phyloP scores from a whole-genome alignment of 2,329 filamentous ascomycete species.

The Talaromyces sp. region DNA sequence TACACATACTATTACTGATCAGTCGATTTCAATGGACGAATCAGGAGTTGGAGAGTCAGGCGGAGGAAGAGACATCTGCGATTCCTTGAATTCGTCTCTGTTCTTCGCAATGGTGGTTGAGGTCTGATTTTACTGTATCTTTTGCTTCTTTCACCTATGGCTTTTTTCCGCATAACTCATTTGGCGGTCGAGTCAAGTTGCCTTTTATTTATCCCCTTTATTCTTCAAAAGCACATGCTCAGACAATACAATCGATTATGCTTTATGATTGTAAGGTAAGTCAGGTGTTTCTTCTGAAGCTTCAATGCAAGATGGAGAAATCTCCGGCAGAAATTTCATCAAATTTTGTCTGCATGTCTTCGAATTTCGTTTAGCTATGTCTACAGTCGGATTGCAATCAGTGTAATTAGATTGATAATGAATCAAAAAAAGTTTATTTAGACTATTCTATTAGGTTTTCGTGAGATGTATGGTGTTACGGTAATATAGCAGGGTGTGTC shows the following conservation, averaged over 20 bases:
- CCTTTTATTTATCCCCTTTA: neutral
- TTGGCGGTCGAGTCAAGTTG: neutral
- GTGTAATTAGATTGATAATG: neutral
- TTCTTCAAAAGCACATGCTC: conserved; percentile 3
- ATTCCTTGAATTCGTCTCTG: neutral
- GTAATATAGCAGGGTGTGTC: neutral
- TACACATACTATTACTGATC: neutral
- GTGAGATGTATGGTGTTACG: neutral
- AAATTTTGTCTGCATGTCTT: neutral
- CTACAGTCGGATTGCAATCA: neutral
- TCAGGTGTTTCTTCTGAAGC: neutral
- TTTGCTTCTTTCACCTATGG: neutral
- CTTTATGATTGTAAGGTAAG: neutral
- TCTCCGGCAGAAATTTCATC: neutral
- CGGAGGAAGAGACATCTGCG: neutral
- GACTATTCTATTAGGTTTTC: neutral
- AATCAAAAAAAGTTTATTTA: neutral
- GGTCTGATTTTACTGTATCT: neutral
- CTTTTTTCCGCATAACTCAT: neutral
- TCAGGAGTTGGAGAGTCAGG: neutral
- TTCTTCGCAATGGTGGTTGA: neutral
- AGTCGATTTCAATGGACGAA: no score
- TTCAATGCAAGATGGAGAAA: neutral
- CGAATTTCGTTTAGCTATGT: neutral
- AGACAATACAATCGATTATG: neutral